Base-by-base conservation (phyloP, 306 rosid species). In the Glycine tomentella region DNA sequence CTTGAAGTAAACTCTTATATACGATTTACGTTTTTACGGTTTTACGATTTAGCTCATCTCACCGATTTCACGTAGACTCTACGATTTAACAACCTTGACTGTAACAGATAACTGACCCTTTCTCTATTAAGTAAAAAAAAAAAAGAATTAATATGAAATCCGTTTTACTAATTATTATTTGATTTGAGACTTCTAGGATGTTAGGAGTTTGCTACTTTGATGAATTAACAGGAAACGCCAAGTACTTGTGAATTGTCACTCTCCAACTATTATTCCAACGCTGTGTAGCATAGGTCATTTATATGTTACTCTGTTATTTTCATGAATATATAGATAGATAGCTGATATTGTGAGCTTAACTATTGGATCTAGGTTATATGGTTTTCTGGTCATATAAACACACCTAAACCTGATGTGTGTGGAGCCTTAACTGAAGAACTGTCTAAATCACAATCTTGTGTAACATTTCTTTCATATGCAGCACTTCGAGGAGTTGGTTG, bases 401-500 rank as follows among this genome's bases (percentile, higher is more conserved):
- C 62, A 56, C 62, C 12, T 15, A 9, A 56, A 56, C 3, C 5
- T 15, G 11, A 16, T 16, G 58, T 56, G 11, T 56, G 31, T 13
- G 4, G 9, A 55, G 31, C 3, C 25, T n/a, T 36, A 36, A 36
- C 40, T 3, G 52, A 15, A 55, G 50, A 15, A 7, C 25, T 55
- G 25, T 56, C 12, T 16, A 16, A 16, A 56, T 56, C 12, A 16
- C 7, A 56, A 8, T 56, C 15, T 50, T 49, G 42, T 67, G 15
- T 13, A 53, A 20, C 15, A 11, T 82, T 56, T 74, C 20, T n/a
- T 71, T 80, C 45, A 34, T 78, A 62, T 88, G 91, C 91, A 93
- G 93, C 92, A 81, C 88, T 93, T 91, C 75, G 92, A 93, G 87
- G 92, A 88, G 46, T 88, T 92, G 3, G 93, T 92, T 45, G 79